These are phyloP conservation scores for Coemansia sp. DNA, from an alignment of 192 early-diverging fungal species.

Conservation along the genomic window DNA sequence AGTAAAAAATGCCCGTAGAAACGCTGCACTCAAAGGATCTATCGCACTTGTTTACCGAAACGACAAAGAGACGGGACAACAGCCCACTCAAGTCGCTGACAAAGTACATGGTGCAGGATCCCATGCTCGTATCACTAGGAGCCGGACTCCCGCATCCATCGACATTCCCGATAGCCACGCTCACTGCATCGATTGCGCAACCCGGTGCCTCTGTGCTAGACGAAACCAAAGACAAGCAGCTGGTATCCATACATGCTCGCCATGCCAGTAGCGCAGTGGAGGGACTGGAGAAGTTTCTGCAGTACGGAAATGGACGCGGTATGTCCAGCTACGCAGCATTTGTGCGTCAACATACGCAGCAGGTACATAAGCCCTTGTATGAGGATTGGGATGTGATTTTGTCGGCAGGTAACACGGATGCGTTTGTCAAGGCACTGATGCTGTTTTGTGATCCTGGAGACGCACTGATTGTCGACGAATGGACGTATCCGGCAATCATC, in stretches of 20 bases:
- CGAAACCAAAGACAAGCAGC: slow-evolving; percentile 28
- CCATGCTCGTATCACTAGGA: slow-evolving; percentile 63
- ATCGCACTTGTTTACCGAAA: slow-evolving; percentile 36
- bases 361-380: slow-evolving; percentile 53
- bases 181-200: slow-evolving; percentile 54
- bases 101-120: slow-evolving; percentile 45
- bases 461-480: slow-evolving; percentile 58
- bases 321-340: slow-evolving; percentile 46
- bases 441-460: slow-evolving; percentile 60
- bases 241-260: slow-evolving; percentile 7
- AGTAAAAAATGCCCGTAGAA: slow-evolving; percentile 8
- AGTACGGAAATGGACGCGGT: slow-evolving; percentile 62
- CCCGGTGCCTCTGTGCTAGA: slow-evolving; percentile 60
- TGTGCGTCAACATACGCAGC: slow-evolving; percentile 47
- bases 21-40: slow-evolving; percentile 41
- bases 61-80: slow-evolving; percentile 28
- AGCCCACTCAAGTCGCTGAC: slow-evolving; percentile 44
- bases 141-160: slow-evolving; percentile 65
- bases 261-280: slow-evolving; percentile 1
- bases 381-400: slow-evolving; percentile 64
- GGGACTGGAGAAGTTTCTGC: slow-evolving; percentile 54
- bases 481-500: slow-evolving; percentile 62
- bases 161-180: slow-evolving; percentile 62
- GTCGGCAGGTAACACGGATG: slow-evolving; percentile 62
- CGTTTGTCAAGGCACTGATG: slow-evolving; percentile 55